Evolutionary conservation across 2,329 filamentous ascomycete species (phyloP), one percentile per base, ranked within the genome.

Genomic region (Chrysosporium queenslandicum): DNA sequence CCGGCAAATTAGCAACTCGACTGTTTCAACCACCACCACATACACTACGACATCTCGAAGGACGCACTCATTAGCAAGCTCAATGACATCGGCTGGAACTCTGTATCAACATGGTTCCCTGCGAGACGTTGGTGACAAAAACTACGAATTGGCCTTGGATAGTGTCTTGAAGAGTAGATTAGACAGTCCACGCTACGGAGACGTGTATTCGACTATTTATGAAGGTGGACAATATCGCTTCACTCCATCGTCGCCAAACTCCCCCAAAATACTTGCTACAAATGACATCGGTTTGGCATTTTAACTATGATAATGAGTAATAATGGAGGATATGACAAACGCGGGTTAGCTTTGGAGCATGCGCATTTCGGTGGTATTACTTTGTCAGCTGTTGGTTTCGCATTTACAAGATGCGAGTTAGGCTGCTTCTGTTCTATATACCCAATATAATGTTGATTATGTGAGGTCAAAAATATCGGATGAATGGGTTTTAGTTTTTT

Each of bases 1-100:
- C 20, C 67, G 65, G 23, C 68, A 64, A 1, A 45, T 68, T 14
- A 70, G 68, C 50, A 65, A 64, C 14, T 67, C 66, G 5, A 70
- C 68, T 2, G 40, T 66, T 37, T 59, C 59, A 20, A 67, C 60
- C 20, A 63, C 65, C 1, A 60, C 60, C 14, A 58, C 59, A 45
- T 57, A 60, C 25, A 61, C 58, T 2, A 58, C 55, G 1, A 51
- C 53, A 14, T 47, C 55, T 6, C 57, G 52, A 37, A 52, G 55
- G 12, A 66, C 62, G 23, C 55, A 58, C 7, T 68, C 66, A 1
- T 53, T 67, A 16, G 64, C 66, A 12, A 67, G 65, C 51, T 58
- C 53, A 25, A 56, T 59, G 21, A 60, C 58, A 14, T 53, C 56
- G 7, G 55, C 56, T 9, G 54, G 52, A 51, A 61, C 53, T 14